These are phyloP conservation scores for Phalaenopsis equestris DNA, from an alignment of 106 monocot species.

Conservation along the genomic window DNA sequence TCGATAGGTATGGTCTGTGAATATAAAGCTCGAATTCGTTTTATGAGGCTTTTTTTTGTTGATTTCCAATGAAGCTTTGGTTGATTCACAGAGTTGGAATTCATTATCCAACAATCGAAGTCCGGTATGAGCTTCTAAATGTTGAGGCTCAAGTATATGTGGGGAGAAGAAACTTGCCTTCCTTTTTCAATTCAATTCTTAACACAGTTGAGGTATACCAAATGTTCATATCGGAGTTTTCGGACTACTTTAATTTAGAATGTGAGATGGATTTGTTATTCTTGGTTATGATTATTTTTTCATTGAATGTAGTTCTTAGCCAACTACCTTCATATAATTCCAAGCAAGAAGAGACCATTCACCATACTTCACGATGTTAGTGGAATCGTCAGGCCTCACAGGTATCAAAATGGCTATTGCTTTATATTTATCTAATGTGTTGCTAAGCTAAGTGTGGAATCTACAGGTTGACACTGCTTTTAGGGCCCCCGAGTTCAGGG, in stretches of 20 bases:
- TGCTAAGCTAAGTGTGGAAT: neutral
- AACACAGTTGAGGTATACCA: conserved; percentile 40
- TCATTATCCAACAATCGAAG: conserved; percentile 63
- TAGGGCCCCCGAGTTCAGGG: conserved; percentile 62
- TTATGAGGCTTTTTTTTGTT: too few relatives aligned
- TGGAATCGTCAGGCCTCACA: conserved; percentile 52
- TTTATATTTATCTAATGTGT: neutral
- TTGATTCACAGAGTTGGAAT: conserved; percentile 46
- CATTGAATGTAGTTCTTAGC: conserved; percentile 9
- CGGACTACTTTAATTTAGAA: neutral
- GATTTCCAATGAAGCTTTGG: too few relatives aligned
- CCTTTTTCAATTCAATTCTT: conserved; percentile 33
- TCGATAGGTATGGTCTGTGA: conserved; percentile 3
- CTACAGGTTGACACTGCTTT: conserved; percentile 55
- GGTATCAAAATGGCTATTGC: conserved; percentile 12
- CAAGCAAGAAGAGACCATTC: conserved; percentile 39
- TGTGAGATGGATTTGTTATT: neutral
- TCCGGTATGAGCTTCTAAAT: conserved; percentile 49
- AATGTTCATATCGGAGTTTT: neutral
- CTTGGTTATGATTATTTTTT: neutral
- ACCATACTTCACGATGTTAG: conserved; percentile 37
- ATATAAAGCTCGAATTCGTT: too few relatives aligned
- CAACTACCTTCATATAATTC: conserved; percentile 33
- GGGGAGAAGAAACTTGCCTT: conserved; percentile 54
- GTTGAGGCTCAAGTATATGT: conserved; percentile 40